These are phyloP conservation scores for Phytophthora citrophthora DNA, from an alignment of 352 stramenopile genomes.

Conservation along the genomic window DNA sequence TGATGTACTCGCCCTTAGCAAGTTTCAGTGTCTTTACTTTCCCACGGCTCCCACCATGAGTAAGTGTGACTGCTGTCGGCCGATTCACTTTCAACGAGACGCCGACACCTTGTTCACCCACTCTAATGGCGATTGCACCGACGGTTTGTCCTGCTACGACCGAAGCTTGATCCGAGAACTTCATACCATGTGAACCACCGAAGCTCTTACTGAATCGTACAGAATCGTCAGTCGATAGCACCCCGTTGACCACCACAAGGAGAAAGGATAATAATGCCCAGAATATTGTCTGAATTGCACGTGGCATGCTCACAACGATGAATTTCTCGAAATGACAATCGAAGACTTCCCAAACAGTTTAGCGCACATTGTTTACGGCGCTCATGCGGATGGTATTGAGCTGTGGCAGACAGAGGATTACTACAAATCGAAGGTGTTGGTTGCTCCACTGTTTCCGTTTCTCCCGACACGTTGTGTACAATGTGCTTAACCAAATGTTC, in stretches of 20 bases:
- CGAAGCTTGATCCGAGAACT: constrained; percentile 27
- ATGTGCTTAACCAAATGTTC: too few relatives aligned
- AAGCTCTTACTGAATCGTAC: constrained; percentile 28
- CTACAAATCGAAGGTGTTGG: too few relatives aligned
- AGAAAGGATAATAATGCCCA: not conserved
- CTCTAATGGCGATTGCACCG: constrained; percentile 20
- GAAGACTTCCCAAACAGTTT: too few relatives aligned
- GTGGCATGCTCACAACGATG: constrained; percentile 1
- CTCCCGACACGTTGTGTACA: too few relatives aligned
- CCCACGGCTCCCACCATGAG: constrained; percentile 23
- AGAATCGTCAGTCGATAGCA: constrained; percentile 11
- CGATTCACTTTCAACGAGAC: constrained; percentile 18
- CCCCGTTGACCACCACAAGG: not conserved
- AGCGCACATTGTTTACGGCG: too few relatives aligned
- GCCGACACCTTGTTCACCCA: constrained; percentile 12
- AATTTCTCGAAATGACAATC: constrained; percentile 16
- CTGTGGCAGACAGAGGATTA: too few relatives aligned
- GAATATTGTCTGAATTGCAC: not conserved
- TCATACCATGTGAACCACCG: constrained; percentile 18
- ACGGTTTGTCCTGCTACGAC: constrained; percentile 21
- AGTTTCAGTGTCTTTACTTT: constrained; percentile 8
- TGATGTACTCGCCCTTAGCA: constrained; percentile 19
- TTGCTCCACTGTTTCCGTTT: too few relatives aligned
- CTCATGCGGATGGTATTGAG: too few relatives aligned
- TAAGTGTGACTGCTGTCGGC: constrained; percentile 23